Percentiles rank a stretch among this genome's conserved stretches.
Evolutionary conservation across 129 eudicot genomes (phyloP).

Genomic region (Solidago caesia): DNA sequence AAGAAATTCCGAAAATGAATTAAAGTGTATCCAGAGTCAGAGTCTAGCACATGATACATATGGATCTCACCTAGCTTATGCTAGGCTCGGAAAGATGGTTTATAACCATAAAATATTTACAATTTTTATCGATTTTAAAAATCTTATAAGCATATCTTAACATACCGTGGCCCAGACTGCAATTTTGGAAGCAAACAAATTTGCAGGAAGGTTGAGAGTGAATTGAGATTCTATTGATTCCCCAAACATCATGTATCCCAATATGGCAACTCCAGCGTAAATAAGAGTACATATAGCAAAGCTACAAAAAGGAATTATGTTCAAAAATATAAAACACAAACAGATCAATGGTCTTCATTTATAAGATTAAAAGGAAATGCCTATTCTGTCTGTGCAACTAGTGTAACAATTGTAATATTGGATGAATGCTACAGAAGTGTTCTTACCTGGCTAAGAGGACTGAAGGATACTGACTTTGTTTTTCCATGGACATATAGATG

Average conservation of each 20-base stretch:
- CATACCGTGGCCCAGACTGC: conserved; percentile 95
- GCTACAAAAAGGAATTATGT: conserved; percentile 37
- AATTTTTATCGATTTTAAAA: too few species aligned
- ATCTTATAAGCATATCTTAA: neutral
- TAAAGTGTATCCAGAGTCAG: neutral
- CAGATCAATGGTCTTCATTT: neutral
- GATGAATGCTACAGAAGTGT: neutral
- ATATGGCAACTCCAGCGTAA: conserved; percentile 72
- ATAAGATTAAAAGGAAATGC: neutral
- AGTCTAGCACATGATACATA: neutral
- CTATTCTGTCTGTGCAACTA: neutral
- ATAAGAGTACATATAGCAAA: conserved; percentile 62
- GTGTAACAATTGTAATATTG: neutral
- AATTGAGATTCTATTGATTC: conserved; percentile 75
- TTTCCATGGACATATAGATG: conserved; percentile 83
- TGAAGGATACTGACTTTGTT: conserved; percentile 55
- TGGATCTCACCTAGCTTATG: too few species aligned
- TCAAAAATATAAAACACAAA: conserved; percentile 1
- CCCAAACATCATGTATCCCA: conserved; percentile 80
- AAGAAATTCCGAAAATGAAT: neutral
- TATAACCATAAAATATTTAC: neutral
- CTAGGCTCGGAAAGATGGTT: neutral
- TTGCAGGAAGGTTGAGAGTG: conserved; percentile 77
- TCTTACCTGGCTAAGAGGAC: conserved; percentile 71
- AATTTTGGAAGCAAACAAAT: conserved; percentile 70